phyloP scores from a whole-genome alignment of 2,329 filamentous ascomycete species.

The Trematosphaeria pertusa region DNA sequence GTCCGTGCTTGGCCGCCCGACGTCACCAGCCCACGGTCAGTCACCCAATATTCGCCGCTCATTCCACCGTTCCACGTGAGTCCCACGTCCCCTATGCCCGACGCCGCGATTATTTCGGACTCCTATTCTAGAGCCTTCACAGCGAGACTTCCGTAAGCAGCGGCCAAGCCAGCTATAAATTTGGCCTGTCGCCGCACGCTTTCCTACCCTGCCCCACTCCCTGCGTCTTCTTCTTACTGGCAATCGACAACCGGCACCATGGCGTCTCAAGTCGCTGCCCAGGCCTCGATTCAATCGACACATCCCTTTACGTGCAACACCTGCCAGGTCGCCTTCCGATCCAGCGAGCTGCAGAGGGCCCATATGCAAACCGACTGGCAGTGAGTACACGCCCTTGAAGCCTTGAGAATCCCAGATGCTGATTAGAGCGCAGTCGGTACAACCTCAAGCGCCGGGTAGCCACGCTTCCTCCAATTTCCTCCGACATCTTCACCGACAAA shows the following conservation, averaged over 20 bases:
- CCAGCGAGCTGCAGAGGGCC: slow-evolving; percentile 87
- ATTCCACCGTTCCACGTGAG: too few species aligned
- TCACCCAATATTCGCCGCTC: too few species aligned
- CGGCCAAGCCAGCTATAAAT: too few species aligned
- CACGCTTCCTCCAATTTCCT: slow-evolving; percentile 85
- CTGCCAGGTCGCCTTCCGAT: slow-evolving; percentile 95
- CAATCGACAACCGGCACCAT: slow-evolving; percentile 27
- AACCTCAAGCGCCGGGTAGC: slow-evolving; percentile 96
- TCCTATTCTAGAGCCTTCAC: too few species aligned
- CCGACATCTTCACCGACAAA: slow-evolving; percentile 94
- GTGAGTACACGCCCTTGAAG: slow-evolving; percentile 63
- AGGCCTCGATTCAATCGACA: slow-evolving; percentile 44
- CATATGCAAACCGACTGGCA: slow-evolving; percentile 99
- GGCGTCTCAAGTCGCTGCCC: slow-evolving; percentile 43
- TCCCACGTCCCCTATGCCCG: too few species aligned
- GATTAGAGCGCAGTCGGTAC: slow-evolving; percentile 70
- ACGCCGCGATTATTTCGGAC: too few species aligned
- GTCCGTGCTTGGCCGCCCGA: too few species aligned
- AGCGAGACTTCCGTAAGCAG: too few species aligned
- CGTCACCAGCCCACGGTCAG: too few species aligned
- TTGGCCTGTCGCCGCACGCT: too few species aligned
- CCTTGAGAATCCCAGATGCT: slow-evolving; percentile 4
- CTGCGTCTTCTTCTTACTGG: too few species aligned
- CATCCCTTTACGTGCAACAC: slow-evolving; percentile 99
- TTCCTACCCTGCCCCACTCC: too few species aligned